Conservation (phyloP, 78 protist genomes). For the Dictyostelium capitatum region DNA sequence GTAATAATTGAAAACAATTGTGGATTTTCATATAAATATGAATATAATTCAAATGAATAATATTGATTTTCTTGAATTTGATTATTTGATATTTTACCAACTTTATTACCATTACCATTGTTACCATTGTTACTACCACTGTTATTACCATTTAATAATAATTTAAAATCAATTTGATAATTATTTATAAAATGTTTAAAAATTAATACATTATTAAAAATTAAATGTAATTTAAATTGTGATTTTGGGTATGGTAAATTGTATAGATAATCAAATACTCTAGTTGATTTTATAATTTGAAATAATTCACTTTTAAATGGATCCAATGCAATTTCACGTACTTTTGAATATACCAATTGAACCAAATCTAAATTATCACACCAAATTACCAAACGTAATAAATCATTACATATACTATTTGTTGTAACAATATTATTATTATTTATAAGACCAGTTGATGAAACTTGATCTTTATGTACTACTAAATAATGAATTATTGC, state of each 20-base stretch:
- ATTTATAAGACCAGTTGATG: neutral
- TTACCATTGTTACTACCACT: too few relatives aligned
- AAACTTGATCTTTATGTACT: neutral
- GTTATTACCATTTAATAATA: neutral
- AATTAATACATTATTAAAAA: neutral
- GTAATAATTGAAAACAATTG: neutral
- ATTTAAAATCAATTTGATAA: constrained; percentile 2
- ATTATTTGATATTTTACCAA: neutral
- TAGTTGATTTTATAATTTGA: neutral
- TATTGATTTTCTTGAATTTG: neutral
- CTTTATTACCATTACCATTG: too few relatives aligned
- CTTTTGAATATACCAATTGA: neutral
- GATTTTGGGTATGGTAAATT: neutral
- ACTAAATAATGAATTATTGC: neutral
- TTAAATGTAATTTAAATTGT: neutral
- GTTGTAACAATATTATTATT: neutral
- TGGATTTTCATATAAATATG: neutral
- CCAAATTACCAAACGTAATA: neutral
- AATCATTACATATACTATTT: neutral
- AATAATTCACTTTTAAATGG: constrained; percentile 1
- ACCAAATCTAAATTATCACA: constrained; percentile 3
- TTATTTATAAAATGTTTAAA: neutral
- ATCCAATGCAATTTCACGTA: neutral
- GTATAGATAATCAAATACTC: neutral
- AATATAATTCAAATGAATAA: constrained; percentile 4